phyloP scores from a whole-genome alignment of 176 grass and related monocot species.

The Oryza brachyantha region DNA sequence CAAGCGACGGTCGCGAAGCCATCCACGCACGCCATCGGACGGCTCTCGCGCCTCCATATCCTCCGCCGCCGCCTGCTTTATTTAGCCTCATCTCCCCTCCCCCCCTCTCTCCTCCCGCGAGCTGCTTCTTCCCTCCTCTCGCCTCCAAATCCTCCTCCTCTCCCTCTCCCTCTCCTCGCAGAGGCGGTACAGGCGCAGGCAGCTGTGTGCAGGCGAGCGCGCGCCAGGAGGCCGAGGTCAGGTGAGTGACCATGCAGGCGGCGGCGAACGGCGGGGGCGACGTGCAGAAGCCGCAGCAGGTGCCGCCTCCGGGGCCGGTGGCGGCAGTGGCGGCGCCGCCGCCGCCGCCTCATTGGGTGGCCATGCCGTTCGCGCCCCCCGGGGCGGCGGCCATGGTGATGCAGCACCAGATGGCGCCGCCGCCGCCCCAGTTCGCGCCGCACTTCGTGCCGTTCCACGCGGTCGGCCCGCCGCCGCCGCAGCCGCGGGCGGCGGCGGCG shows the following conservation, averaged over 20 bases:
- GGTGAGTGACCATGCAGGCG: constrained; percentile 66
- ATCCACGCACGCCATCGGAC: constrained; percentile 50
- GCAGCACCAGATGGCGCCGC: constrained; percentile 76
- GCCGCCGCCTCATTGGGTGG: constrained; percentile 51
- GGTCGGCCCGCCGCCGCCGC: constrained; percentile 31
- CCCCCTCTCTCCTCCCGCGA: constrained; percentile 42
- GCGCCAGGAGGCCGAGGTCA: not conserved
- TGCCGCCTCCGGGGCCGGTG: constrained; percentile 21
- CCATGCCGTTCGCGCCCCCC: constrained; percentile 58
- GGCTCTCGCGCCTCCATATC: constrained; percentile 18
- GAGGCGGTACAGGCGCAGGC: not conserved
- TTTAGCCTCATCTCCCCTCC: constrained; percentile 47
- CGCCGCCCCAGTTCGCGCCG: constrained; percentile 71
- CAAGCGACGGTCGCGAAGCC: constrained; percentile 15
- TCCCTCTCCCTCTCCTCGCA: constrained; percentile 1
- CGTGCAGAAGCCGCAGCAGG: constrained; percentile 50
- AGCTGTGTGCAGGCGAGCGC: not conserved
- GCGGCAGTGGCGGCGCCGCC: not conserved
- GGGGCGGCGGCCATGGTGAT: constrained; percentile 69
- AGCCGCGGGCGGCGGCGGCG: not conserved
- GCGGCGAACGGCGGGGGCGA: constrained; percentile 39
- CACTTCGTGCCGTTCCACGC: constrained; percentile 82
- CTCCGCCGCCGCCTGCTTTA: constrained; percentile 55
- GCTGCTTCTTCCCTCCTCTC: constrained; percentile 9
- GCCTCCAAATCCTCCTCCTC: not conserved